Conservation (phyloP, 2,329 filamentous ascomycete species). For the Penicillium sp. region DNA sequence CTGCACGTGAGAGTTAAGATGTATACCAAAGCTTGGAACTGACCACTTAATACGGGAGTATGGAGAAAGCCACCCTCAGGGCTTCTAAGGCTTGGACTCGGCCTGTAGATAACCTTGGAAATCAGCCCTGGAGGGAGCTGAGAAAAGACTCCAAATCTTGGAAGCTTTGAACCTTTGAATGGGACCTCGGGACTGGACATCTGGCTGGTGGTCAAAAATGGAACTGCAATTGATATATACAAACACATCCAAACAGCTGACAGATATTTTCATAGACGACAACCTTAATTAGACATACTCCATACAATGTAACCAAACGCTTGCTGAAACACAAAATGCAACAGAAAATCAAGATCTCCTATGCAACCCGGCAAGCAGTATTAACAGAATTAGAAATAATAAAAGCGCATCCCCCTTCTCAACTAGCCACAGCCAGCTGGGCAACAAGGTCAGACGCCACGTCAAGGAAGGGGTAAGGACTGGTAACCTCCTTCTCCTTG, state of each 20-base stretch:
- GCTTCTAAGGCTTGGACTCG: too few relatives aligned
- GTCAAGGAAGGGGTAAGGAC: conserved; percentile 93
- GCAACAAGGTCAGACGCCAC: conserved; percentile 90
- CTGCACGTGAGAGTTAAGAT: too few relatives aligned
- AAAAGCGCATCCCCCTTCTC: background rate
- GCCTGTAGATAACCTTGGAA: too few relatives aligned
- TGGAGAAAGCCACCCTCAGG: too few relatives aligned
- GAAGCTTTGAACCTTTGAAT: too few relatives aligned
- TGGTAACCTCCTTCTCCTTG: conserved; percentile 93
- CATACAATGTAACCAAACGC: conserved; percentile 14
- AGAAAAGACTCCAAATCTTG: too few relatives aligned
- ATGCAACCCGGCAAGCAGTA: conserved; percentile 13
- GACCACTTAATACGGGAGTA: too few relatives aligned
- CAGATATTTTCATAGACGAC: conserved; percentile 5
- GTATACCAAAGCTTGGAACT: too few relatives aligned
- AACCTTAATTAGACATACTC: conserved; percentile 3
- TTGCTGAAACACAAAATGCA: conserved; percentile 20
- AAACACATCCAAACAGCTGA: background rate
- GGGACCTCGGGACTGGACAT: too few relatives aligned
- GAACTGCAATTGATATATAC: background rate
- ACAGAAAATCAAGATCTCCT: conserved; percentile 10
- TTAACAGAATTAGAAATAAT: conserved; percentile 11
- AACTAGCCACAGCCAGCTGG: conserved; percentile 74
- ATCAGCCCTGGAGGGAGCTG: too few relatives aligned
- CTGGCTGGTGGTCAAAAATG: background rate